Evolutionary conservation across 768 basidiomycete genomes (phyloP), one percentile per base, ranked within the genome.

Genomic region (Epithele typhae): DNA sequence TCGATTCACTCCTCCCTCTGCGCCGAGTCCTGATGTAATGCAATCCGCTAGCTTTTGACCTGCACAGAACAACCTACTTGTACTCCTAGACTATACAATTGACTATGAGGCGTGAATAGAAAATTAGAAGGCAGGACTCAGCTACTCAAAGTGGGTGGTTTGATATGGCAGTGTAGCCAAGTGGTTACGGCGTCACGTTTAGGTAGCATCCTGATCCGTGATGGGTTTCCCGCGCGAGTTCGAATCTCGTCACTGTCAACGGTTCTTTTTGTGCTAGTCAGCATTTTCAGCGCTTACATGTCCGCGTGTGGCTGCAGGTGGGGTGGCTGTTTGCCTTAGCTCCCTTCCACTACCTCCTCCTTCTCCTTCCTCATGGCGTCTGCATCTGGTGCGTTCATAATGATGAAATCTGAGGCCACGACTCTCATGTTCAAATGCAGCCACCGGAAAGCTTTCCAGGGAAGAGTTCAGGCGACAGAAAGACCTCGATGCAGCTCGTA

Each of bases 401-500:
- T 36, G 4, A 4, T 25, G 11, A 25, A 22, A 25, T 3, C 37
- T 32, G n/a, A 5, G 10, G 2, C 24, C 10, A 44, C 21, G 3
- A 27, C 40, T 4, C 37, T 40, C n/a, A 38, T 21, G 32, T 45
- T 21, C 27, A 15, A 18, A 5, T 70, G 2, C 43, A 70, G 73
- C 67, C 15, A 68, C 80, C 24, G 89, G 89, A 59, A 96, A 96
- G 62, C 76, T 95, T 32, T 95, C 94, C 0, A 78, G 92, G 30
- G 94, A 96, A 66, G 94, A 97, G 64, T 95, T 91, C 62, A 81
- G 94, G 38, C 81, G 91, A 21, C 90, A 95, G 67, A 96, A 96
- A 67, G 95, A 97, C 64, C 82, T 98, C 46, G 95, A 97, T 67
- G 95, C 95, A 4, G 95, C 95, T 49, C 88, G 95, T 45, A 98